These are phyloP conservation scores for Avicennia marina DNA, from an alignment of 257 asterid genomes.

Conservation along the genomic window DNA sequence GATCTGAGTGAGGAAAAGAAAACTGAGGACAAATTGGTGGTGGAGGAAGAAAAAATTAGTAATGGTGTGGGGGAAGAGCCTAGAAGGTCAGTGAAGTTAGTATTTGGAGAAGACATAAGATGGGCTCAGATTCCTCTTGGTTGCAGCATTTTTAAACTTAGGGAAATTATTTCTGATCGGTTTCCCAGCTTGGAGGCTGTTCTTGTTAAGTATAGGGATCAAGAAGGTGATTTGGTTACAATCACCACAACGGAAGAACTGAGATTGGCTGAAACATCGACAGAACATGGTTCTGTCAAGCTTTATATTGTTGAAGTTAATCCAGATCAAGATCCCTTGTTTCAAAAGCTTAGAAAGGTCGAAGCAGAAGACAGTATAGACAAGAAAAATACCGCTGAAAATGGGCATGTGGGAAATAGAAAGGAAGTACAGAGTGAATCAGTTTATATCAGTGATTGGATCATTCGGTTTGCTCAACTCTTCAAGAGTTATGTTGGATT, in stretches of 20 bases:
- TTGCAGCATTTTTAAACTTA: background rate
- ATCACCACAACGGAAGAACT: slow-evolving; percentile 73
- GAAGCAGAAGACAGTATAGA: slow-evolving; percentile 16
- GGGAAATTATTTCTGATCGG: slow-evolving; percentile 40
- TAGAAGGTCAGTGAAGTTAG: slow-evolving; percentile 6
- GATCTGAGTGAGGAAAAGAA: background rate
- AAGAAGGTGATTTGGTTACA: slow-evolving; percentile 86
- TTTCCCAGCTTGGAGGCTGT: slow-evolving; percentile 48
- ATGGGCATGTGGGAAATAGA: slow-evolving; percentile 31
- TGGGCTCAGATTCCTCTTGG: slow-evolving; percentile 4
- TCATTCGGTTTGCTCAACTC: slow-evolving; percentile 12
- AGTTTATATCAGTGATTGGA: slow-evolving; percentile 9
- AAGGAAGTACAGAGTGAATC: background rate
- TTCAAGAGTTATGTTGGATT: slow-evolving; percentile 15
- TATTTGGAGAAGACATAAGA: slow-evolving; percentile 12
- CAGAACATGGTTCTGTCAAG: slow-evolving; percentile 55
- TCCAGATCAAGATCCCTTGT: slow-evolving; percentile 67
- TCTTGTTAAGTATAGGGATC: slow-evolving; percentile 76
- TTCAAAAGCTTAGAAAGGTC: slow-evolving; percentile 25
- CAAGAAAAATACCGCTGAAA: slow-evolving; percentile 23
- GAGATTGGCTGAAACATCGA: slow-evolving; percentile 76
- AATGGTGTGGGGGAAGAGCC: background rate
- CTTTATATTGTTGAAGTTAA: slow-evolving; percentile 59
- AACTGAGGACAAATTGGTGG: slow-evolving; percentile 10
- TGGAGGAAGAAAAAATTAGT: slow-evolving; percentile 10